Evolutionary conservation across 176 grass and related monocot genomes (phyloP), one percentile per base, ranked within the genome.

Genomic region (Rhynchospora tenuis): DNA sequence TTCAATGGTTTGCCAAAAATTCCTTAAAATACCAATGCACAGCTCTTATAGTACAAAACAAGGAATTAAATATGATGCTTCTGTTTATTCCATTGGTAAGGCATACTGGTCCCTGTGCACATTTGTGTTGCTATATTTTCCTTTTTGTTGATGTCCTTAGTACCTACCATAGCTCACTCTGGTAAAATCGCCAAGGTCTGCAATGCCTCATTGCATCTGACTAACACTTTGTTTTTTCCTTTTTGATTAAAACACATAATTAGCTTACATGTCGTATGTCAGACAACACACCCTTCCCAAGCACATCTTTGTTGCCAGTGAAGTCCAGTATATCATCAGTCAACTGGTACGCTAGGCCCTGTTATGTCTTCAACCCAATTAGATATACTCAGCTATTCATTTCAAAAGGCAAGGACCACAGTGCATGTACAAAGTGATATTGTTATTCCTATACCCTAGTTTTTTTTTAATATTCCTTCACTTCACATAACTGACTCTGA

Each of bases 251-350:
- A 64, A 63, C 50, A 27, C 73, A 67, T 83, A 23, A 44, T 0
- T 62, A 85, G 78, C 84, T 92, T 95, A 99, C 96, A 93, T 95
- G 96, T 23, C 55, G 89, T 59, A 99, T 93, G 73, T 99, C 96
- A 69, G 96, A 89, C 14, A 99, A 91, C 43, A 93, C 89, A 51
- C 93, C 96, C 82, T 99, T 99, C 65, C 96, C 96, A 83, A 99
- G 96, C 78, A 91, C 94, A 24, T 88, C 84, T 50, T 89, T 90
- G 64, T 93, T 95, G 31, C 93, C 96, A 14, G 93, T 99, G 89
- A 95, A 99, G 90, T 99, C 96, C 59, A 99, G 96, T 85, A 99
- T 83, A 79, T 99, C 93, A 3, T 99, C 96, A 29, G 93, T 95
- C 80, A 99, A 90, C 82, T 99, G 96, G 77, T 90, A 99, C 14